phyloP scores from a whole-genome alignment of 75 land plant species.

The Cunninghamia lanceolata region DNA sequence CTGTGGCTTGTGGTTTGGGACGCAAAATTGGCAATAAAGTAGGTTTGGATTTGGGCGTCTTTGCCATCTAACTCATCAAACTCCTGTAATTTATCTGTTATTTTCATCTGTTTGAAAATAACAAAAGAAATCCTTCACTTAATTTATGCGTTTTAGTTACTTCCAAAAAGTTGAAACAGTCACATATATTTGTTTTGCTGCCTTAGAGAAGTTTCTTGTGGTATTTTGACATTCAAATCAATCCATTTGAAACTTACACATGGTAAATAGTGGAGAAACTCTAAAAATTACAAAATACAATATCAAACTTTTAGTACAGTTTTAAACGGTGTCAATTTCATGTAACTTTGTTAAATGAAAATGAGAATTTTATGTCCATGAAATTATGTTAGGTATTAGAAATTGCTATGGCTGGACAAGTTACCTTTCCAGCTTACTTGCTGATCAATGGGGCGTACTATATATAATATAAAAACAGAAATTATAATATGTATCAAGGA shows the following conservation, averaged over 20 bases:
- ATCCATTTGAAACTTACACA: background rate
- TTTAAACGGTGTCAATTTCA: too few relatives aligned
- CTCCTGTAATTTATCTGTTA: background rate
- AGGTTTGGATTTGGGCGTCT: constrained; percentile 8
- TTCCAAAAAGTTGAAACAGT: background rate
- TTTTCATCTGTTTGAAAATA: background rate
- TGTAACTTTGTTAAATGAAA: too few relatives aligned
- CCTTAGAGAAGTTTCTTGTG: background rate
- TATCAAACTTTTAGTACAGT: too few relatives aligned
- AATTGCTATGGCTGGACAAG: background rate
- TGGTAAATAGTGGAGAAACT: background rate
- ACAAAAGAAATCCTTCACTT: background rate
- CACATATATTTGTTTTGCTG: background rate
- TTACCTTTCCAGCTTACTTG: background rate
- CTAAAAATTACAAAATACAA: too few relatives aligned
- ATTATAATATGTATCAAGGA: too few relatives aligned
- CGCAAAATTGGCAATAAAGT: constrained; percentile 94
- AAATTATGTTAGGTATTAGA: background rate
- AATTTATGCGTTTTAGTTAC: background rate
- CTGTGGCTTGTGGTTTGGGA: constrained; percentile 95
- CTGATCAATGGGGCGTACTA: background rate
- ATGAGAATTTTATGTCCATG: background rate
- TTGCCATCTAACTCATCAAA: background rate
- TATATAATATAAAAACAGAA: too few relatives aligned
- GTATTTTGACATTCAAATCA: background rate